Evolutionary conservation across 768 basidiomycete species (phyloP).

Genomic region (Clitopilus hobsonii): DNA sequence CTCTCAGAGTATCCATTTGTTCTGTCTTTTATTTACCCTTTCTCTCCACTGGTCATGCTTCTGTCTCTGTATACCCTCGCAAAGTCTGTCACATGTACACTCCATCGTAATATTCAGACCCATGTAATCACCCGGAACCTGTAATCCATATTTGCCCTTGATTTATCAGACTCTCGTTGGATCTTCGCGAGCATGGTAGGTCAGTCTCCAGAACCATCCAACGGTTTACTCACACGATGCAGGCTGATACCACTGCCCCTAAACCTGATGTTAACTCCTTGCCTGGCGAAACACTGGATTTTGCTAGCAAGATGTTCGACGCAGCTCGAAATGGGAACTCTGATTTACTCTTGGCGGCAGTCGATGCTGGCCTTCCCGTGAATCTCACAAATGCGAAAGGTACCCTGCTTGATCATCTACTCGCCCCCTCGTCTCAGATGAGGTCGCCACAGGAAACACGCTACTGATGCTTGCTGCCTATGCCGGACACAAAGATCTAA

Average conservation of each 20-base stretch:
- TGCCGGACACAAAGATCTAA: slow-evolving; percentile 55
- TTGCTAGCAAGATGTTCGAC: slow-evolving; percentile 71
- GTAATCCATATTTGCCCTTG: slow-evolving; percentile 1
- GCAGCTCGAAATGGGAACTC: slow-evolving; percentile 61
- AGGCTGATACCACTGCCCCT: background rate
- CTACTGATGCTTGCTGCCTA: slow-evolving; percentile 78
- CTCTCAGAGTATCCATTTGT: background rate
- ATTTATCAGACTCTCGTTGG: background rate
- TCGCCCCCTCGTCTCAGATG: background rate
- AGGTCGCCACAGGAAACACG: slow-evolving; percentile 55
- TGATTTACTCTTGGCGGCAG: slow-evolving; percentile 48
- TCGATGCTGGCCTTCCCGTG: slow-evolving; percentile 64
- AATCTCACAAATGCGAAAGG: slow-evolving; percentile 75
- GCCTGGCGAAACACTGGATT: slow-evolving; percentile 41
- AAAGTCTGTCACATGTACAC: background rate
- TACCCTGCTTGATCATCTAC: slow-evolving; percentile 15
- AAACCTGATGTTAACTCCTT: slow-evolving; percentile 20
- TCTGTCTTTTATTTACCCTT: background rate
- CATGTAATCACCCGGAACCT: slow-evolving; percentile 3
- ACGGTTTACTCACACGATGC: background rate
- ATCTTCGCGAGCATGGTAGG: background rate
- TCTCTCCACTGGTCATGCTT: background rate
- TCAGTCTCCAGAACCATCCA: background rate
- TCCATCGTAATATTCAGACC: background rate
- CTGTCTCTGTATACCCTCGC: background rate